Percentiles rank a stretch among this genome's conserved stretches.
These are phyloP conservation scores for Penicillium sp. DNA, from an alignment of 2,329 filamentous ascomycete species.

Conservation along the genomic window DNA sequence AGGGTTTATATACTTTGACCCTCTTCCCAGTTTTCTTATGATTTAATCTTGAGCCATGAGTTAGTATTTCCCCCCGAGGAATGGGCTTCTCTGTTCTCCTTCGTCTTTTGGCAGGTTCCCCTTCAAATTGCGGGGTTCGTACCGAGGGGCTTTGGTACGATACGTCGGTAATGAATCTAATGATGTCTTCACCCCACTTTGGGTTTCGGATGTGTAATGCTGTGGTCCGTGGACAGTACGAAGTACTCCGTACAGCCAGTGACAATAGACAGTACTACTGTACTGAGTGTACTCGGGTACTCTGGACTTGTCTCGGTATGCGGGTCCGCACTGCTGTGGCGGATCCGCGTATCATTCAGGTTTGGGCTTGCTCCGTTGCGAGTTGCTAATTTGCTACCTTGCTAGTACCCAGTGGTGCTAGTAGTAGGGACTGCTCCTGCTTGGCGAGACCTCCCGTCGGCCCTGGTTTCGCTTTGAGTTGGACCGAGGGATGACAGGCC, in stretches of 20 bases:
- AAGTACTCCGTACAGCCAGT: no score
- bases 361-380: neutral
- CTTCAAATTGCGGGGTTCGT: neutral
- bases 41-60: neutral
- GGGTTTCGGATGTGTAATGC: neutral
- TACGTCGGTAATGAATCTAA: neutral
- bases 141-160: neutral
- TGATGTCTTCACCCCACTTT: neutral
- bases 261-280: no score
- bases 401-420: no score
- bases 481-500: slow-evolving; percentile 1
- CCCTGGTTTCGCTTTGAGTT: neutral
- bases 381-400: neutral
- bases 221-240: no score
- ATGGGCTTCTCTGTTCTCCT: no score
- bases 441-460: neutral
- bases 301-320: neutral
- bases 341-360: neutral
- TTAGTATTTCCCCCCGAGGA: no score
- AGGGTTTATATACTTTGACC: neutral
- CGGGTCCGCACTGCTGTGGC: neutral
- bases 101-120: no score
- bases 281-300: no score
- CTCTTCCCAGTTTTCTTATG: neutral
- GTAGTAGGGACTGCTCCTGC: neutral